Conservation (phyloP, 768 basidiomycete genomes). For the Phanerodontia chrysosporium region DNA sequence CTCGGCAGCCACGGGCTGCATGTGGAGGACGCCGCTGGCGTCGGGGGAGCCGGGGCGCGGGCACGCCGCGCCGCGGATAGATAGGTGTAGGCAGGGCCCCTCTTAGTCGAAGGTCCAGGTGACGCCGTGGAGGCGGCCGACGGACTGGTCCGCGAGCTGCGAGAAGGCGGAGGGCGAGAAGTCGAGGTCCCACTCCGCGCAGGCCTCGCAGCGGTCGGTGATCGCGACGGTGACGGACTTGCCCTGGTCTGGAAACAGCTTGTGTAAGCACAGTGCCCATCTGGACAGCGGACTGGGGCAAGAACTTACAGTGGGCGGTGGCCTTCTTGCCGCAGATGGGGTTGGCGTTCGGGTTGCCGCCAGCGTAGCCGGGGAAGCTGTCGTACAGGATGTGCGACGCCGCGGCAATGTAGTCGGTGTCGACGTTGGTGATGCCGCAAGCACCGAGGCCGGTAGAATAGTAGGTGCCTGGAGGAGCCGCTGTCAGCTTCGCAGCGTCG, state of each 20-base stretch:
- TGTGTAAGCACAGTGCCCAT: slow-evolving; percentile 5
- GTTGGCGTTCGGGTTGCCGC: slow-evolving; percentile 67
- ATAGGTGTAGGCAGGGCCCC: neutral
- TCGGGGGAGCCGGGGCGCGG: no score
- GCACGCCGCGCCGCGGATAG: no score
- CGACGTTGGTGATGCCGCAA: slow-evolving; percentile 54
- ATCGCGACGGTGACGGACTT: slow-evolving; percentile 44
- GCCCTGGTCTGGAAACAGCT: slow-evolving; percentile 41
- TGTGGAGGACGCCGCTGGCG: no score
- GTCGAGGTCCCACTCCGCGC: slow-evolving; percentile 50
- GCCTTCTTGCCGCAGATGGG: slow-evolving; percentile 60
- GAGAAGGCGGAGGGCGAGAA: slow-evolving; percentile 58
- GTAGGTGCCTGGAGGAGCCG: slow-evolving; percentile 40
- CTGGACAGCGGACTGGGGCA: neutral
- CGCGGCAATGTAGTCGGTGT: slow-evolving; percentile 51
- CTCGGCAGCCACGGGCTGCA: no score
- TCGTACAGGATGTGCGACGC: slow-evolving; percentile 56
- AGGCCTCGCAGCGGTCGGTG: slow-evolving; percentile 62
- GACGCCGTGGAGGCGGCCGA: slow-evolving; percentile 51
- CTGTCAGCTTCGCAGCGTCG: slow-evolving; percentile 15
- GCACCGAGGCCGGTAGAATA: slow-evolving; percentile 58
- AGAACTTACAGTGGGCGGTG: slow-evolving; percentile 40
- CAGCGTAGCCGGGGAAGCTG: slow-evolving; percentile 35
- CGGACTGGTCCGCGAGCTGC: slow-evolving; percentile 34
- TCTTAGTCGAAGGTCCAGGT: slow-evolving; percentile 43